Evolutionary conservation across 2,329 filamentous ascomycete genomes (phyloP), one percentile per base, ranked within the genome.

Genomic region (Nothomitra cinnamomea): DNA sequence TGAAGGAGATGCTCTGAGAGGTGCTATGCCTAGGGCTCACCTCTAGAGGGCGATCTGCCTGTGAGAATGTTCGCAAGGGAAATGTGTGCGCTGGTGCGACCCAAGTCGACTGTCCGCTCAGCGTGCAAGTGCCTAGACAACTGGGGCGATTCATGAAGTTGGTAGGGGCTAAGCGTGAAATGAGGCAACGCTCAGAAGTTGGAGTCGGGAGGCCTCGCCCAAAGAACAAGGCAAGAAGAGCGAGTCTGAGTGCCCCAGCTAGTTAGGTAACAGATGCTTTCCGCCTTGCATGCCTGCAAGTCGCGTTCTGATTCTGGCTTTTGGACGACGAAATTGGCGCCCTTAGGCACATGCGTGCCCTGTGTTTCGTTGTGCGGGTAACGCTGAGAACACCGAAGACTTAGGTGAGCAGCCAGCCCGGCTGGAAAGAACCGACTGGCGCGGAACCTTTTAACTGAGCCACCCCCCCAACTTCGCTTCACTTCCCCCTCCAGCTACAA

Each of bases 371-470:
- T 15, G 19, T 25, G 21, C 28, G 28, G 28, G 43, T 48, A 48
- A 25, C 43, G 22, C 43, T 48, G 43, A 48, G 43, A 48, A 48
- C 43, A 45, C 43, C 13, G 43, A 25, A 48, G 15, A 15, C 42
- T 45, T 45, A 45, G 42, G 42, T 41, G 38, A 41, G 38, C 13
- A 32, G 28, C 28, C 28, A 4, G 28, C 28, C 28, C 28, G 28
- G 28, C 28, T 32, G 28, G 28, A 4, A 10, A 32, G 5, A 10
- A 32, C 28, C 17, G 38, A 19, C 13, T 21, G 42, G 19, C 17
- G 42, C 22, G 21, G 17, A 21, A 45, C 42, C 43, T 48, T 48
- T 48, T 51, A 51, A 51, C 49, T 51, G 25, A 45, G 25, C 49
- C 12, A 22, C 32, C 48, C 32, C 49, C 49, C 49, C 32, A 36